phyloP scores from a whole-genome alignment of 192 early-diverging fungal genomes.

The Umbelopsis sp. region DNA sequence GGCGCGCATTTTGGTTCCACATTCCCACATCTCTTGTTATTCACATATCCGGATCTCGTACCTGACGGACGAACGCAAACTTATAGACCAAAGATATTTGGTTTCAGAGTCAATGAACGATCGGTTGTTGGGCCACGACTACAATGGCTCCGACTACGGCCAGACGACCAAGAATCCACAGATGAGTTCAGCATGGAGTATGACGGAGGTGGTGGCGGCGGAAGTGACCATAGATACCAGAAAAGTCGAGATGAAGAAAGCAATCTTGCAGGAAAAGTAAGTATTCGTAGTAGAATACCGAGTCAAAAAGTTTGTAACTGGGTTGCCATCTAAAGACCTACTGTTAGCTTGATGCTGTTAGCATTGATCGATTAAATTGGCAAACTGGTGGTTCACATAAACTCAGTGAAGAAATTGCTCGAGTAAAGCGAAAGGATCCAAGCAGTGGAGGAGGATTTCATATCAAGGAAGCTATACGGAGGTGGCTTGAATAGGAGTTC shows the following conservation, averaged over 20 bases:
- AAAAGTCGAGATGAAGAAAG: background rate
- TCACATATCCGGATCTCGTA: conserved; percentile 79
- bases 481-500: conserved; percentile 4
- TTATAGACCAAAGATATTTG: conserved; percentile 88
- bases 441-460: conserved; percentile 17
- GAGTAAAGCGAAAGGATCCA: background rate
- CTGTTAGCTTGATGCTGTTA: conserved; percentile 7
- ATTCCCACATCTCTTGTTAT: conserved; percentile 88
- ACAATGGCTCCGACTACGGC: conserved; percentile 82
- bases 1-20: conserved; percentile 96
- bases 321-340: background rate
- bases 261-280: conserved; percentile 9
- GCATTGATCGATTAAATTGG: conserved; percentile 18
- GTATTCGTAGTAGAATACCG: background rate
- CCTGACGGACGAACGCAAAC: conserved; percentile 59
- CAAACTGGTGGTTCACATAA: conserved; percentile 2
- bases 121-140: conserved; percentile 82
- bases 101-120: conserved; percentile 83
- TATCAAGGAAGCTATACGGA: conserved; percentile 16
- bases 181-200: background rate
- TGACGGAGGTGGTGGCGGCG: background rate
- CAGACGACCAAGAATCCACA: background rate
- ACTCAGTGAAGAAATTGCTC: conserved; percentile 12
- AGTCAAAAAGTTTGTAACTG: background rate
- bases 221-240: background rate